These are phyloP conservation scores for Trichosporon inkin DNA, from an alignment of 1,284 basidiomycete species.

Conservation along the genomic window DNA sequence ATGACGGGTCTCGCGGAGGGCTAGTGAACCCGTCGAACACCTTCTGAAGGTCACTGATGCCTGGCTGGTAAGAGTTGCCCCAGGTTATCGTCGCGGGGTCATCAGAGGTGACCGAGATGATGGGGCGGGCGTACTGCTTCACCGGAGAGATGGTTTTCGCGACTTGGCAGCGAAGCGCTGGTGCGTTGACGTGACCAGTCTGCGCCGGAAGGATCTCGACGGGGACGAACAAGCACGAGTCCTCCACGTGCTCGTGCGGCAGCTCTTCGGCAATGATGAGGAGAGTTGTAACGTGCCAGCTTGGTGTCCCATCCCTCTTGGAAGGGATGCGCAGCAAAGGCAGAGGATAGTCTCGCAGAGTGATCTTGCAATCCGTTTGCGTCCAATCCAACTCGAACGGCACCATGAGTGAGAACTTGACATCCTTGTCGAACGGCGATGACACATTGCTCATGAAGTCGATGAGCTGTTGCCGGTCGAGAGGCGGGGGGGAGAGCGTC, in stretches of 20 bases:
- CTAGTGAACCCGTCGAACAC: conserved; percentile 78
- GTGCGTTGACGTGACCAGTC: conserved; percentile 57
- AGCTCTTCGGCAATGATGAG: conserved; percentile 88
- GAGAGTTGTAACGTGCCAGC: conserved; percentile 61
- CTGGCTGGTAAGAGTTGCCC: conserved; percentile 84
- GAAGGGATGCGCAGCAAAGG: conserved; percentile 52
- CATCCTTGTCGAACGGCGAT: conserved; percentile 61
- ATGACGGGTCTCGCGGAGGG: conserved; percentile 79
- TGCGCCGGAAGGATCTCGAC: conserved; percentile 61
- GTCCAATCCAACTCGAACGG: conserved; percentile 76
- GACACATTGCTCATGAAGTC: conserved; percentile 53
- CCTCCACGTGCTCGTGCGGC: conserved; percentile 54
- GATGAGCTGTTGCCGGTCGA: conserved; percentile 53
- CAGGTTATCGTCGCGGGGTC: conserved; percentile 75
- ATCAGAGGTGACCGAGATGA: conserved; percentile 63
- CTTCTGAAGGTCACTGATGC: conserved; percentile 80
- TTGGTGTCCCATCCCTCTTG: not conserved
- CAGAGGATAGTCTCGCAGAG: conserved; percentile 68
- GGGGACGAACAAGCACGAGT: conserved; percentile 68
- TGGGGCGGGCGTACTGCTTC: conserved; percentile 81
- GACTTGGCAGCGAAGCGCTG: conserved; percentile 62
- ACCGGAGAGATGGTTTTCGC: conserved; percentile 94
- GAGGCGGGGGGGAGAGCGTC: conserved; percentile 58
- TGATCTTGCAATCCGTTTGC: conserved; percentile 61
- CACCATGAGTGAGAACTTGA: conserved; percentile 72